A percentile compares a stretch with the other conserved stretches of the same genome.
These are phyloP conservation scores for Aspergillus spinulosporus DNA, from an alignment of 2,329 filamentous ascomycete genomes.

Conservation along the genomic window DNA sequence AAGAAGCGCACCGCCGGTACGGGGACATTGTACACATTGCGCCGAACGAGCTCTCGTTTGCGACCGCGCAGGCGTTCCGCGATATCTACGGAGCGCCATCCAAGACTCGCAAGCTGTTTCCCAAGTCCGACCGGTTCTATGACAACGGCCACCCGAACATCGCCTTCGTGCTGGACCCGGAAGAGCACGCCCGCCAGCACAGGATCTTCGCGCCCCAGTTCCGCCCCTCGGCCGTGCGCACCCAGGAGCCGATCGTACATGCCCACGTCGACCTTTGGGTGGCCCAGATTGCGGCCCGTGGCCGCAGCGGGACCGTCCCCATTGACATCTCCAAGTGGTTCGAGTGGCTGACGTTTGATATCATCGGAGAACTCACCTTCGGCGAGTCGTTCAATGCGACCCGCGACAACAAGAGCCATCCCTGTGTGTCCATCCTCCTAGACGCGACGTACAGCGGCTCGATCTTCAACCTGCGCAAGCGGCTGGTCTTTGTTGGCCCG, in stretches of 20 bases:
- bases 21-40: slow-evolving; percentile 1
- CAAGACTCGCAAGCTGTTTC: neutral
- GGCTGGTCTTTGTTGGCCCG: neutral
- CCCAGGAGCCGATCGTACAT: neutral
- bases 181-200: slow-evolving; percentile 1
- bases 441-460: slow-evolving; percentile 1
- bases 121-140: slow-evolving; percentile 5
- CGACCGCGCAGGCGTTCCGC: neutral
- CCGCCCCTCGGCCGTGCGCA: slow-evolving; percentile 1
- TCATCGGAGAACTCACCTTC: slow-evolving; percentile 12
- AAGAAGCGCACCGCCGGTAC: neutral
- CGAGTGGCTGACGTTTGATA: slow-evolving; percentile 12
- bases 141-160: slow-evolving; percentile 2
- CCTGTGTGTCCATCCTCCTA: slow-evolving; percentile 1
- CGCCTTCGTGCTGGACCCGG: slow-evolving; percentile 1
- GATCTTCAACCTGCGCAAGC: slow-evolving; percentile 5
- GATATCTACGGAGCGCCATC: slow-evolving; percentile 2
- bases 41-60: slow-evolving; percentile 5
- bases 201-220: neutral
- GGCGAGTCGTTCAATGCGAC: slow-evolving; percentile 4
- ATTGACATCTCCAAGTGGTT: slow-evolving; percentile 17
- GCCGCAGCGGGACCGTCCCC: neutral
- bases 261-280: slow-evolving; percentile 1
- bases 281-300: neutral
- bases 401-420: slow-evolving; percentile 2